Evolutionary conservation across 306 rosid species (phyloP), one percentile per base, ranked within the genome.

Genomic region (Prunus mume): DNA sequence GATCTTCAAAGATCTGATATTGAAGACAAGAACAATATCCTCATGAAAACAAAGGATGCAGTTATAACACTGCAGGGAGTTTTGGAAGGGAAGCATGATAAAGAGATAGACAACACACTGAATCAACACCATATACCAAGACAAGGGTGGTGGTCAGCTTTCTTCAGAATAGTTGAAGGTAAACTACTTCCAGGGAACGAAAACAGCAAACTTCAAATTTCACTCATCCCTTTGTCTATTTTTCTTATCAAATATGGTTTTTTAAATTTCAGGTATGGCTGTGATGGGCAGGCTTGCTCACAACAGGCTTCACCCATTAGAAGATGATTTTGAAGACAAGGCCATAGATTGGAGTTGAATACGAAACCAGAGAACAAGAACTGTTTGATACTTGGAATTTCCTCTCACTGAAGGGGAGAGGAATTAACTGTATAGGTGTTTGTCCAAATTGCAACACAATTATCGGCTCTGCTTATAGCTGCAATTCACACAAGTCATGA

Each of bases 61-160:
- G 85, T 90, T 25, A 72, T 83, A 78, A 90, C 89, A 56, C 80
- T 92, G 77, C 90, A 85, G 47, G 96, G 87, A 75, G 90, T 90
- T 79, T 75, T 89, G 86, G 96, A 92, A 79, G 94, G 97, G 71
- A 90, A 81, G 81, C 93, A 94, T 58, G 93, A 94, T 58, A 71
- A 73, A 71, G 88, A 72, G 73, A 91, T 90, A 80, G 91, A 87
- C 27, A 84, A 80, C 71, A 70, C 85, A 54, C 76, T 89, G 14
- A 30, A 51, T 73, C 63, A 41, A 55, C 85, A 79, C 70, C 87
- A 86, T 68, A 79, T 91, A 66, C 80, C 91, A 12, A 71, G 84
- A 1, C 85, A 90, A 22, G 81, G 88, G 43, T 91, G 97, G 97
- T 87, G 96, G 93, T 89, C 92, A 55, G 77, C 92, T 71, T 89